Evolutionary conservation across 2,329 filamentous ascomycete species (phyloP), one percentile per base, ranked within the genome.

Genomic region (Trichoderma asperellum): DNA sequence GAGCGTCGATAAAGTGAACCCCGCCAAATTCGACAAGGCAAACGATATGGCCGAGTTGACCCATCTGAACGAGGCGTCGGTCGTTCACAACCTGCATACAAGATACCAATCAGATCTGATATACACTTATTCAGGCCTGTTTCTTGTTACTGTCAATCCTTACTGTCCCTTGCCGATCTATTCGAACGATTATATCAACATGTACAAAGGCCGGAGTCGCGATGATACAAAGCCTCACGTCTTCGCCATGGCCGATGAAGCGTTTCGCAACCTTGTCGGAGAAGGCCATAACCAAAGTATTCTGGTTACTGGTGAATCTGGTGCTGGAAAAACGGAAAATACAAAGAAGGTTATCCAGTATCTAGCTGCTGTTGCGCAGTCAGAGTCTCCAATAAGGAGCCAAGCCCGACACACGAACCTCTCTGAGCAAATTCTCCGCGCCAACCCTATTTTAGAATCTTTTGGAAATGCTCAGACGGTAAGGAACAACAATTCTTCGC

Each of bases 261-360:
- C 96, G 0, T 99, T 98, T 80, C 89, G 96, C 18, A 98, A 97
- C 76, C 84, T 99, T 37, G 93, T 99, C 0, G 94, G 97, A 65
- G 96, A 98, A 80, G 94, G 94, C 52, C 87, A 94, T 73, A 98
- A 99, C 75, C 96, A 99, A 81, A 98, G 95, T 76, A 99, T 99
- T 75, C 85, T 99, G 64, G 96, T 99, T 27, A 99, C 96, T 2
- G 96, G 96, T 81, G 96, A 99, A 82, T 99, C 96, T 21, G 96
- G 96, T 77, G 96, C 96, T 40, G 96, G 96, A 74, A 99, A 99
- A 83, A 99, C 96, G 0, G 96, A 99, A 79, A 99, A 99, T 78
- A 99, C 96, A 18, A 99, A 99, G 78, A 99, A 99, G 79, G 96
- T 99, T 74, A 99, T 99, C 68, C 96, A 99, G 76, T 99, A 99